Evolutionary conservation across 2,329 filamentous ascomycete species (phyloP).

Genomic region (Tolypocladium guangdongense): DNA sequence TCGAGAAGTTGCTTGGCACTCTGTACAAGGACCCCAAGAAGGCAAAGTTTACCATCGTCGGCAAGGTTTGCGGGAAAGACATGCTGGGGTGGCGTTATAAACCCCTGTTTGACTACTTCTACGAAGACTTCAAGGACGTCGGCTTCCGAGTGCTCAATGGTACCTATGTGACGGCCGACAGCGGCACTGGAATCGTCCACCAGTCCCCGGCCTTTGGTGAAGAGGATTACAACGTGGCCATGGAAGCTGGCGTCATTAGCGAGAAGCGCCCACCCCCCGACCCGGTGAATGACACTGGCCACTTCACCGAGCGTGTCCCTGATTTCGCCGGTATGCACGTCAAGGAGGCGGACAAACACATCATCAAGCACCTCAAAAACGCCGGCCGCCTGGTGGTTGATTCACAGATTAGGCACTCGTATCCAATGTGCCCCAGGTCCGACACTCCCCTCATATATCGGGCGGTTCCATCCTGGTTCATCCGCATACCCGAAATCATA

Average conservation of each 20-base stretch:
- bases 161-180: constrained; percentile 77
- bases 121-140: constrained; percentile 74
- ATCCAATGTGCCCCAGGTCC: constrained; percentile 90
- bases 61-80: constrained; percentile 70
- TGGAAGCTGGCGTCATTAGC: constrained; percentile 65
- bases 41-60: constrained; percentile 76
- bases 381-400: constrained; percentile 71
- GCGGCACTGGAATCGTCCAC: constrained; percentile 89
- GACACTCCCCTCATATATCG: constrained; percentile 90
- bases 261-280: constrained; percentile 74
- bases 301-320: constrained; percentile 64
- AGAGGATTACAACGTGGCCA: constrained; percentile 82
- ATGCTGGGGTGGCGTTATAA: constrained; percentile 85
- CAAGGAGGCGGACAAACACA: constrained; percentile 84
- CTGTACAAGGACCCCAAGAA: constrained; percentile 95
- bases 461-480: constrained; percentile 90
- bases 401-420: constrained; percentile 80
- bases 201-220: constrained; percentile 90
- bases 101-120: constrained; percentile 83
- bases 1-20: constrained; percentile 70
- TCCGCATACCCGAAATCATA: constrained; percentile 73
- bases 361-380: constrained; percentile 78
- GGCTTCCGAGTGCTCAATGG: constrained; percentile 77
- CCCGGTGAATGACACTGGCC: constrained; percentile 75
- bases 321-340: constrained; percentile 85